Conservation (phyloP, 2,329 filamentous ascomycete genomes). For the Beauveria brongniartii region DNA sequence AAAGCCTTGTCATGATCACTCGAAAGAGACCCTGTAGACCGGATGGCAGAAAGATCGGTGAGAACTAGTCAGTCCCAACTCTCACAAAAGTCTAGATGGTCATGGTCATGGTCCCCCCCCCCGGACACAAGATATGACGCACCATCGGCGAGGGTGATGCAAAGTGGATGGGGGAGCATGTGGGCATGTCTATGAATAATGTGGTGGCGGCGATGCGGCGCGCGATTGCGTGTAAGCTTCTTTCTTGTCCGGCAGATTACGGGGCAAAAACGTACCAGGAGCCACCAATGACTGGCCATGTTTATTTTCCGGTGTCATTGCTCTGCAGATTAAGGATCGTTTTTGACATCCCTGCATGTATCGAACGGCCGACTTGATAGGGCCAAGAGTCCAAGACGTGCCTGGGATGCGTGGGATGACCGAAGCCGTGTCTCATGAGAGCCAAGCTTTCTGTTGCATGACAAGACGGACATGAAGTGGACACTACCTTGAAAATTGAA, state of each 20-base stretch:
- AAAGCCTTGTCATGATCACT: no score
- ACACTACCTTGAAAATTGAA: background rate
- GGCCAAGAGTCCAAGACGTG: background rate
- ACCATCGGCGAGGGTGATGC: no score
- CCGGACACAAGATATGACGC: no score
- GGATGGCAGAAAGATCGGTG: no score
- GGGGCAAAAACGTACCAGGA: background rate
- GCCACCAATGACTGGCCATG: background rate
- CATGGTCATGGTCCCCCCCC: no score
- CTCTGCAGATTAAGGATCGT: background rate
- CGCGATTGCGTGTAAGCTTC: background rate
- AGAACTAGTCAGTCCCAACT: no score
- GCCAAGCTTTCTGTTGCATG: background rate
- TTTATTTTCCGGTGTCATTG: background rate
- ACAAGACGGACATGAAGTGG: background rate
- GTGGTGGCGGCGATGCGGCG: background rate
- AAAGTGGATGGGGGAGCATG: background rate
- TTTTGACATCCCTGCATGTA: background rate
- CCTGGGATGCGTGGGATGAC: background rate
- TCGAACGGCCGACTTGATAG: background rate
- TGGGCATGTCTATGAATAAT: background rate
- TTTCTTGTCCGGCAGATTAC: background rate
- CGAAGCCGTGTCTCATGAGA: background rate
- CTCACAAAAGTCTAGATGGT: no score
- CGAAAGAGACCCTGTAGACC: no score